phyloP scores from a whole-genome alignment of 805 yeast species.

The Hanseniaspora hatyaiensis region DNA sequence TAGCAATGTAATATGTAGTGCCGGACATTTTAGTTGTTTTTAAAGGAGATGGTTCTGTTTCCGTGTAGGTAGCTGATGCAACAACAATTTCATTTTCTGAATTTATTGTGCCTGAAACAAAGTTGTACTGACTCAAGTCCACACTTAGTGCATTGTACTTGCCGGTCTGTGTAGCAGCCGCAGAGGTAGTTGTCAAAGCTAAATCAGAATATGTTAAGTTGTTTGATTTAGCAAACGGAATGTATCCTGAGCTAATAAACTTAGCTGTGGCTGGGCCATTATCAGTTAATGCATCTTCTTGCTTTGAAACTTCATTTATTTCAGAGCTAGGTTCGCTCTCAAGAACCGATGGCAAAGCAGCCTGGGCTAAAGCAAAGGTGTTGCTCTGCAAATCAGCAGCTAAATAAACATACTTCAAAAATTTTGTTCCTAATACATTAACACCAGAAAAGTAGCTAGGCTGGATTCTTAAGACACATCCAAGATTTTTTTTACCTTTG shows the following conservation, averaged over 20 bases:
- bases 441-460: constrained; percentile 41
- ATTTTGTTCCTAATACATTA: constrained; percentile 47
- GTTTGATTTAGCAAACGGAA: constrained; percentile 39
- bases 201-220: constrained; percentile 21
- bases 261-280: constrained; percentile 2
- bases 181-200: constrained; percentile 4
- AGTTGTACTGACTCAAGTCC: too few relatives aligned
- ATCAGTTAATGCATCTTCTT: too few relatives aligned
- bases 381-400: constrained; percentile 54
- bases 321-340: background rate
- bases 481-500: constrained; percentile 26
- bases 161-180: constrained; percentile 2
- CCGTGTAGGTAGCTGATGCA: too few relatives aligned
- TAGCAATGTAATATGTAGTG: too few relatives aligned
- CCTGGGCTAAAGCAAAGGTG: constrained; percentile 45
- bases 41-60: too few relatives aligned
- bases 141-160: too few relatives aligned
- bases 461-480: constrained; percentile 44
- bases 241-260: constrained; percentile 34
- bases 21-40: too few relatives aligned
- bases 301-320: background rate
- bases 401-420: constrained; percentile 41
- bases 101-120: too few relatives aligned
- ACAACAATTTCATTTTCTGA: too few relatives aligned
- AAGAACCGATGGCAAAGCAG: constrained; percentile 28